Evolutionary conservation across 495 filamentous ascomycete genomes (phyloP).

Genomic region (Penicillium pulvis): DNA sequence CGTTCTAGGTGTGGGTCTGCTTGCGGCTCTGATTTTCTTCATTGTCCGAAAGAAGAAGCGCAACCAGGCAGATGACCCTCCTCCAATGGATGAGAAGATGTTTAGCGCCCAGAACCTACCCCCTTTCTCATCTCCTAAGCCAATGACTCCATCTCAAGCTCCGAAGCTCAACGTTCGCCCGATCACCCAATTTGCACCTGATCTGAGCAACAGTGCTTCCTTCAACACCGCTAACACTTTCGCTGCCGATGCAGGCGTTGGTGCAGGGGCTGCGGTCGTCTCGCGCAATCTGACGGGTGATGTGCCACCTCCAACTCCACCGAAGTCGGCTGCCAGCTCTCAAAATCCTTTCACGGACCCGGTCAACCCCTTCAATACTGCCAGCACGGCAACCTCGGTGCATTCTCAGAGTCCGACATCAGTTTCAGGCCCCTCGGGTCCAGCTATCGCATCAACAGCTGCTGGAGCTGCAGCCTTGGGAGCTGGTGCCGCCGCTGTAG

Average conservation of each 20-base stretch:
- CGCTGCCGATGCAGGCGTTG: constrained; percentile 29
- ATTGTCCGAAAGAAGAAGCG: constrained; percentile 64
- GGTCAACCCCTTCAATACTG: constrained; percentile 53
- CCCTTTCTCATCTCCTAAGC: constrained; percentile 34
- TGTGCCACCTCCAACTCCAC: constrained; percentile 37
- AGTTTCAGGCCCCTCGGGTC: constrained; percentile 26
- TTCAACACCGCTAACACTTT: constrained; percentile 30
- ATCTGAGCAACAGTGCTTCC: constrained; percentile 48
- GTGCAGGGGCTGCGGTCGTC: constrained; percentile 32
- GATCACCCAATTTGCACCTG: constrained; percentile 83
- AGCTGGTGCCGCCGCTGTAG: constrained; percentile 35
- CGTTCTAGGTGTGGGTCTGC: constrained; percentile 61
- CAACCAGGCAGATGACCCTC: constrained; percentile 54
- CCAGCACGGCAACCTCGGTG: constrained; percentile 10
- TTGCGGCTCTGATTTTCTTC: constrained; percentile 64
- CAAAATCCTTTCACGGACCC: constrained; percentile 50
- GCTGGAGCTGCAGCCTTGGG: constrained; percentile 45
- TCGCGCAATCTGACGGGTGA: constrained; percentile 43
- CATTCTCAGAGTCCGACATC: constrained; percentile 26
- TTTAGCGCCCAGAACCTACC: constrained; percentile 32
- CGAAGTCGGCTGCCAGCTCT: constrained; percentile 45
- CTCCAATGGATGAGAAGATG: constrained; percentile 53
- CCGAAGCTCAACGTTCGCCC: constrained; percentile 86
- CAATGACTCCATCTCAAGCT: constrained; percentile 56
- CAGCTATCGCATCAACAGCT: constrained; percentile 34